phyloP scores from a whole-genome alignment of 306 rosid genomes.

The Sechiopsis laciniata region DNA sequence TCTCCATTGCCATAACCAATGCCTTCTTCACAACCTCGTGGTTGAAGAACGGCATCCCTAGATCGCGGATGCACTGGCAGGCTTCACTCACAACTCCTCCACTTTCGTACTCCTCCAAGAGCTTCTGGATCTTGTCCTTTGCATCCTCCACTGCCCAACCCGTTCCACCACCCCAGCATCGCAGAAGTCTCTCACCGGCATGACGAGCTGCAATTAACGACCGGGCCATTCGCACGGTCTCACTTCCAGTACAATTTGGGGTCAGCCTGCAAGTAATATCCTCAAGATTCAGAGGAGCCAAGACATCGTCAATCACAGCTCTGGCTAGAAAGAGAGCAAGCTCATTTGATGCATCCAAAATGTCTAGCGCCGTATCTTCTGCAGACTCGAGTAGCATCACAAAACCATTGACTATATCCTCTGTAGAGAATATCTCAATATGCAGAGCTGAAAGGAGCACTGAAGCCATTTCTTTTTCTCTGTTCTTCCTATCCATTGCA shows the following conservation, averaged over 20 bases:
- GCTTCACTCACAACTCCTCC: constrained; percentile 87
- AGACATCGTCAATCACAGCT: constrained; percentile 91
- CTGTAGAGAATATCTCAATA: constrained; percentile 86
- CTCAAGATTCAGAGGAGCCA: constrained; percentile 82
- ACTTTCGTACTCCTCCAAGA: constrained; percentile 89
- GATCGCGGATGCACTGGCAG: constrained; percentile 88
- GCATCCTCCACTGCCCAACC: constrained; percentile 99
- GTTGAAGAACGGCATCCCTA: constrained; percentile 93
- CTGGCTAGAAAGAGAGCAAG: constrained; percentile 87
- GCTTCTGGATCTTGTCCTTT: constrained; percentile 88
- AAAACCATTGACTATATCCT: constrained; percentile 83
- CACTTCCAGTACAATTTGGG: constrained; percentile 62
- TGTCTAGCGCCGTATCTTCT: constrained; percentile 88
- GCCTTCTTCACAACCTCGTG: constrained; percentile 99
- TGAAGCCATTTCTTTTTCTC: constrained; percentile 98
- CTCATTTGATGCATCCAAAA: constrained; percentile 94
- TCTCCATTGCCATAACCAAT: constrained; percentile 96
- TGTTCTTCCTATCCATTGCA: constrained; percentile 95
- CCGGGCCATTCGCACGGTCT: constrained; percentile 77
- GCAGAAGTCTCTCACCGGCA: constrained; percentile 89
- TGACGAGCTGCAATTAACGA: constrained; percentile 82
- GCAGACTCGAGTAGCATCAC: constrained; percentile 83
- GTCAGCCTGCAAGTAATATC: constrained; percentile 69
- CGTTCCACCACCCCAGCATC: constrained; percentile 99
- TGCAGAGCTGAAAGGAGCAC: constrained; percentile 93